Base-by-base conservation (phyloP, 768 basidiomycete species). In the Tricholoma sp. region DNA sequence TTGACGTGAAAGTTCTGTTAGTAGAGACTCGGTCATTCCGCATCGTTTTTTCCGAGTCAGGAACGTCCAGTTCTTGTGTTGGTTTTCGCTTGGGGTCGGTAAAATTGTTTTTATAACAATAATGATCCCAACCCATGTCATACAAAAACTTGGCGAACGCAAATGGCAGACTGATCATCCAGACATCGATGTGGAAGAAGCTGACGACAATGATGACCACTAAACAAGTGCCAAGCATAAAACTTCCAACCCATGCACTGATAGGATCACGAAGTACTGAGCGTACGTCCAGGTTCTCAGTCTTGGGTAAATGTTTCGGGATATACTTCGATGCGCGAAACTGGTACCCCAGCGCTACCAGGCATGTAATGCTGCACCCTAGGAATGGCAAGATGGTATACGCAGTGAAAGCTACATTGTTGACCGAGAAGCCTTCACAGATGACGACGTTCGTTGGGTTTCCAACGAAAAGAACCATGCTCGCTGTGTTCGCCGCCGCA, bases 401-500 rank as follows among this genome's bases (percentile, higher is more conserved):
- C 0, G 87, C 89, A 0, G 89, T 90, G 70, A 89, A 94, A 0
- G 83, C 82, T 8, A 82, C 80, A 59, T 91, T 90, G 50, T 88
- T 86, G 47, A 96, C 78, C 4, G 74, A 66, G 67, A 97, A 94
- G 0, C 92, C 91, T 53, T 91, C 92, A 50, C 91, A 89, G 20
- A 97, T 84, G 48, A 98, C 89, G 18, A 97, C 86, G 64, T 98
- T 98, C 1, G 96, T 98, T 1, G 91, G 93, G 66, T 98, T 98
- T 0, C 89, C 89, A 2, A 93, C 87, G 50, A 97, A 91, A 0
- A 85, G 66, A 20, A 82, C 81, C 80, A 86, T 84, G 60, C 81
- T 84, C 7, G 84, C 88, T 8, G 89, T 88, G 68, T 92, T 93
- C 3, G 88, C 90, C 0, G 85, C 86, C 0, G 86, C 83, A 62